Percentiles rank a stretch among this genome's conserved stretches.
Conservation (phyloP, 768 basidiomycete species). For the Russula dissimulans region DNA sequence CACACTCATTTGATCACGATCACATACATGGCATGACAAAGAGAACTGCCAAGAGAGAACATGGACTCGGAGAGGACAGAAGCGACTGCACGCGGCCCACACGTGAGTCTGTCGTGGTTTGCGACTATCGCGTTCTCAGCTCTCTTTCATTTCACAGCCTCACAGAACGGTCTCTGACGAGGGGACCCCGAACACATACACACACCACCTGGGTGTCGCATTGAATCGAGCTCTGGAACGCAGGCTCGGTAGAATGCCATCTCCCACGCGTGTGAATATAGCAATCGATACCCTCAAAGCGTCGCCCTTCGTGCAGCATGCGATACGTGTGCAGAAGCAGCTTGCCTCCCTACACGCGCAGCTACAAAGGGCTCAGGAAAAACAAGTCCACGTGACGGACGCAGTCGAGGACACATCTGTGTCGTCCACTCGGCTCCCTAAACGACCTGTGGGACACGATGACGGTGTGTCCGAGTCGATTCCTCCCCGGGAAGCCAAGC, state of each 20-base stretch:
- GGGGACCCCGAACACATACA: neutral
- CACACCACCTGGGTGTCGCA: neutral
- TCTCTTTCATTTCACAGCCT: neutral
- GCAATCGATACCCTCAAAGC: neutral
- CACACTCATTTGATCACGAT: too few species aligned
- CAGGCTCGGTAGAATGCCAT: slow-evolving; percentile 1
- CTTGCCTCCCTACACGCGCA: neutral
- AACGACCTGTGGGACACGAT: neutral
- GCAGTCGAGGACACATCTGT: neutral
- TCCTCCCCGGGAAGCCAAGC: neutral
- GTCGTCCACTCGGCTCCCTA: neutral
- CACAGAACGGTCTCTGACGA: neutral
- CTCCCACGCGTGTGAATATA: neutral
- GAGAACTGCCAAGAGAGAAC: neutral
- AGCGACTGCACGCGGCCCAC: neutral
- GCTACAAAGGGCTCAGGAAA: neutral
- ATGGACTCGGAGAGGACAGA: neutral
- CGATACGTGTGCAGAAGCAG: slow-evolving; percentile 3
- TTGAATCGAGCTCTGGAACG: slow-evolving; percentile 2
- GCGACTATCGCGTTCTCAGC: neutral
- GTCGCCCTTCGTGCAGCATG: neutral
- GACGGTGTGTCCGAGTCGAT: neutral
- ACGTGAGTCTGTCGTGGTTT: neutral
- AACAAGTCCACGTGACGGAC: neutral
- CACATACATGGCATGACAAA: neutral